Conservation (phyloP, 495 filamentous ascomycete species). For the Ramalina peruviana region DNA sequence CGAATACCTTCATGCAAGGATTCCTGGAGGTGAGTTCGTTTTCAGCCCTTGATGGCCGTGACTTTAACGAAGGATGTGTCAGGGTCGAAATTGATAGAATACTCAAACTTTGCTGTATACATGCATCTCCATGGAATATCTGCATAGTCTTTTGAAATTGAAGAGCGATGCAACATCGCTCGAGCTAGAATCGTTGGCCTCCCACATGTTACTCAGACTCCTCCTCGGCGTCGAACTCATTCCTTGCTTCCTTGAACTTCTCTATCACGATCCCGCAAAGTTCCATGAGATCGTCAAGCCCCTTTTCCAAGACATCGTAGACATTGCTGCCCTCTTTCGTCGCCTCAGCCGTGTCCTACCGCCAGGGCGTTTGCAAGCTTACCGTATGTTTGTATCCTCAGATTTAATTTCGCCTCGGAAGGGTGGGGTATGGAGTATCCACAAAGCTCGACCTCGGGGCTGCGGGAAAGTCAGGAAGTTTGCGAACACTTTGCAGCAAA, state of each 20-base stretch:
- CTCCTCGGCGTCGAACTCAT: slow-evolving; percentile 42
- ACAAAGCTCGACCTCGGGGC: slow-evolving; percentile 92
- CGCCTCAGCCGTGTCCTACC: neutral
- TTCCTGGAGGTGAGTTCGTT: slow-evolving; percentile 67
- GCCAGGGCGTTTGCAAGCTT: slow-evolving; percentile 3
- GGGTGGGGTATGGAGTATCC: slow-evolving; percentile 97
- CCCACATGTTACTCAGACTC: slow-evolving; percentile 11
- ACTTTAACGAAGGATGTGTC: neutral
- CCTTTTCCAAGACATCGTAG: slow-evolving; percentile 75
- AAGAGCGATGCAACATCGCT: no score
- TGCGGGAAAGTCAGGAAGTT: neutral
- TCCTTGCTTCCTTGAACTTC: slow-evolving; percentile 56
- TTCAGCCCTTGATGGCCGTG: neutral
- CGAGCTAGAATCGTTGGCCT: neutral
- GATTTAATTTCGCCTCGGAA: slow-evolving; percentile 88
- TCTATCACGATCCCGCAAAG: slow-evolving; percentile 84
- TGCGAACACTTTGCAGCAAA: neutral
- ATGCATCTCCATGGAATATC: no score
- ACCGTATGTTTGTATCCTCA: slow-evolving; percentile 95
- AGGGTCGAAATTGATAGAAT: slow-evolving; percentile 16
- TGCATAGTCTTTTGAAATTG: no score
- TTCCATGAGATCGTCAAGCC: slow-evolving; percentile 72
- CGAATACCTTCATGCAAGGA: slow-evolving; percentile 75
- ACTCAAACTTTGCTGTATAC: neutral
- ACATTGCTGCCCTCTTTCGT: slow-evolving; percentile 61